These are phyloP conservation scores for Fistulinella cinereoalba DNA, from an alignment of 1,284 basidiomycete genomes.

Conservation along the genomic window DNA sequence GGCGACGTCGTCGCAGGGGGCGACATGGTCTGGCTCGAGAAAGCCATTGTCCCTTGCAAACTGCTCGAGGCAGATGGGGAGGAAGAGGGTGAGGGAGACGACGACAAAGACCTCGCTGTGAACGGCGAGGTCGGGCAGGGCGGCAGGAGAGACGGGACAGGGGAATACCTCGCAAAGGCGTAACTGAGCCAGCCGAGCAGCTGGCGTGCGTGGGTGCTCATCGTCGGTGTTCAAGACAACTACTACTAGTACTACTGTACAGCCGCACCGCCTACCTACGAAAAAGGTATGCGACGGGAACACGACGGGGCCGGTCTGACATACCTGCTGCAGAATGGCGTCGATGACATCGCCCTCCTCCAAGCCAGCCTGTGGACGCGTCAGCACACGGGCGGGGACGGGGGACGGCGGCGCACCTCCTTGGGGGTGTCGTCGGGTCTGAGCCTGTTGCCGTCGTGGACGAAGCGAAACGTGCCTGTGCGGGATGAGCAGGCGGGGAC, in stretches of 20 bases:
- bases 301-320: background rate
- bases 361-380: constrained; percentile 18
- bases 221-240: constrained; percentile 5
- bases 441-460: constrained; percentile 51
- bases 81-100: constrained; percentile 75
- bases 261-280: constrained; percentile 16
- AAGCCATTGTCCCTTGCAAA: constrained; percentile 81
- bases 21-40: constrained; percentile 57
- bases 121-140: background rate
- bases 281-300: background rate
- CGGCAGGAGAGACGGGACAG: background rate
- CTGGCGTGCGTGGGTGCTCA: constrained; percentile 39
- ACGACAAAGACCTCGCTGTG: constrained; percentile 78
- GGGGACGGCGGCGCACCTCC: too few relatives aligned
- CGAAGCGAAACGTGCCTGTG: constrained; percentile 57
- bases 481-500: background rate
- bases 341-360: constrained; percentile 32
- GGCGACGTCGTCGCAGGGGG: constrained; percentile 43
- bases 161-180: constrained; percentile 65
- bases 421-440: constrained; percentile 49
- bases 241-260: constrained; percentile 9
- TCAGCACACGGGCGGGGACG: too few relatives aligned
- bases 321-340: constrained; percentile 29
- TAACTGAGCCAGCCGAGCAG: constrained; percentile 74
- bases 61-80: constrained; percentile 80